These are phyloP conservation scores for Syzygium aromaticum DNA, from an alignment of 345 rosid species.

Conservation along the genomic window DNA sequence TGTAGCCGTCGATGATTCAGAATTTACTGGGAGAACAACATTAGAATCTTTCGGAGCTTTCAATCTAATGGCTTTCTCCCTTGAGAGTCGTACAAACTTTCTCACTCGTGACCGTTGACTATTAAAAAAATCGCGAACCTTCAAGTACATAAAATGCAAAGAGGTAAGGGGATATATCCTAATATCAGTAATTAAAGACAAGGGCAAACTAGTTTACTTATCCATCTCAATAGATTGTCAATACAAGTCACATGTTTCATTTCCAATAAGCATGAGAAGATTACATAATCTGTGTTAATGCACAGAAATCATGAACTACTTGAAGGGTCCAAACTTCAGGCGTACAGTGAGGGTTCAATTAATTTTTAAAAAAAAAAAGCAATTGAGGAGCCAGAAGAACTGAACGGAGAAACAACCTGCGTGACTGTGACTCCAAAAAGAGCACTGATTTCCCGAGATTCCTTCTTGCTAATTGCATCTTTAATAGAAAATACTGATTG, in stretches of 20 bases:
- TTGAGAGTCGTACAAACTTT: slow-evolving; percentile 65
- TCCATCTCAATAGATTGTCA: neutral
- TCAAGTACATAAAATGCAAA: neutral
- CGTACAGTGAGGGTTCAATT: neutral
- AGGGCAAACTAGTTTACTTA: neutral
- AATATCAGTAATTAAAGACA: neutral
- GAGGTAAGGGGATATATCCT: neutral
- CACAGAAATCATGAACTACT: neutral
- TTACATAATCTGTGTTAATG: neutral
- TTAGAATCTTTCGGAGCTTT: slow-evolving; percentile 16
- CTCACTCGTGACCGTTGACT: slow-evolving; percentile 86
- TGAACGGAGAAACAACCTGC: slow-evolving; percentile 37
- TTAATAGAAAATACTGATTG: slow-evolving; percentile 84
- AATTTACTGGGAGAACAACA: slow-evolving; percentile 18
- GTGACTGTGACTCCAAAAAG: slow-evolving; percentile 76
- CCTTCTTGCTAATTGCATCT: slow-evolving; percentile 93
- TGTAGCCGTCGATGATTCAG: slow-evolving; percentile 21
- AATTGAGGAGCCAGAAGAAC: neutral
- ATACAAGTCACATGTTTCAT: neutral
- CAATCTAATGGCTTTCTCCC: slow-evolving; percentile 53
- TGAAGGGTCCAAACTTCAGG: neutral
- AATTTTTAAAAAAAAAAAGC: neutral
- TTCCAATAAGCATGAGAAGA: neutral
- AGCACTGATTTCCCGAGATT: slow-evolving; percentile 90
- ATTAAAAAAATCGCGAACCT: slow-evolving; percentile 89